phyloP scores from a whole-genome alignment of 2,329 filamentous ascomycete genomes.

The Aspergillus luchuensis region DNA sequence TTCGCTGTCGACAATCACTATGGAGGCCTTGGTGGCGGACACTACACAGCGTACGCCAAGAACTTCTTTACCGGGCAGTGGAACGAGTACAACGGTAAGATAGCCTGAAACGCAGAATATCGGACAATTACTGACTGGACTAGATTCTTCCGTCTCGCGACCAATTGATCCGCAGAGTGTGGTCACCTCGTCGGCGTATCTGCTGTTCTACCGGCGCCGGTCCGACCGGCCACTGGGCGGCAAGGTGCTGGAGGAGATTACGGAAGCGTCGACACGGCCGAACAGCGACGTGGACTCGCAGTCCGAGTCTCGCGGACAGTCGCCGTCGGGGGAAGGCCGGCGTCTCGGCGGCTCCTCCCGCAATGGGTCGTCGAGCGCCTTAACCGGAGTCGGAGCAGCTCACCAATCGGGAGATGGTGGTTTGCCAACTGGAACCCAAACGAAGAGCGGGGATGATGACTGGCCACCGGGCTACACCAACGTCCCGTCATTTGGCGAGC shows the following conservation, averaged over 20 bases:
- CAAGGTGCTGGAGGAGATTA: conserved; percentile 69
- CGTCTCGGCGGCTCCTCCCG: conserved; percentile 85
- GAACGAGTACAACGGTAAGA: conserved; percentile 95
- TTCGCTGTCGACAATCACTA: conserved; percentile 97
- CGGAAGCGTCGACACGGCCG: conserved; percentile 61
- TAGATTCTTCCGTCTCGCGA: conserved; percentile 74
- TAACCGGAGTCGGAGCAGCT: conserved; percentile 74
- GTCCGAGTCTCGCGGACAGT: conserved; percentile 46
- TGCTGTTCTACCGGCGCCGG: conserved; percentile 92
- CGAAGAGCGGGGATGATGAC: conserved; percentile 36
- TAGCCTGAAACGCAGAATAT: conserved; percentile 12
- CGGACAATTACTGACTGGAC: conserved; percentile 43
- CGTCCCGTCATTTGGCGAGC: conserved; percentile 26
- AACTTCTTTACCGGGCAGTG: conserved; percentile 87
- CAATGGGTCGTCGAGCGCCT: conserved; percentile 90
- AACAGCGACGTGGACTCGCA: conserved; percentile 52
- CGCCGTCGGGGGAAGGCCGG: conserved; percentile 76
- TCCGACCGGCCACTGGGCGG: conserved; percentile 78
- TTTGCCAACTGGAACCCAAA: conserved; percentile 49
- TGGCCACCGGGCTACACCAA: conserved; percentile 37
- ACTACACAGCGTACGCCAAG: conserved; percentile 93
- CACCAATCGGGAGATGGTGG: conserved; percentile 66
- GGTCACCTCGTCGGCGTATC: conserved; percentile 78
- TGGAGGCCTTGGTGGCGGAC: conserved; percentile 87
- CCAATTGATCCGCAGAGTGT: conserved; percentile 62